Base-by-base conservation (phyloP, 768 basidiomycete genomes). In the Termitomyces sp. region DNA sequence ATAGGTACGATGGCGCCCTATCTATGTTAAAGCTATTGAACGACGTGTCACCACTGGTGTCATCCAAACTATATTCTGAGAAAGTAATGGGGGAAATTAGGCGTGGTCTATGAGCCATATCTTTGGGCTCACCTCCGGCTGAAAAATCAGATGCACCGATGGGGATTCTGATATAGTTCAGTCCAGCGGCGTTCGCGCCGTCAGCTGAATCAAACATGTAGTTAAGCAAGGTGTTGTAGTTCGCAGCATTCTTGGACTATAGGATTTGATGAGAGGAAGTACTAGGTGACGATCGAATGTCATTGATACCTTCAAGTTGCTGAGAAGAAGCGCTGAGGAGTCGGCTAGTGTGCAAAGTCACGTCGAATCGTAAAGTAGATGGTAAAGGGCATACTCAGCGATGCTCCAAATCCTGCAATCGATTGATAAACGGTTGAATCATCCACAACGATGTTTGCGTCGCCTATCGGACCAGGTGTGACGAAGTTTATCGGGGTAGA, bases 61-160 rank as follows among this genome's bases (percentile, higher is more conserved):
- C 87, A 64, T 88, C 88, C 62, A 85, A 81, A 55, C 82, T 90
- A 67, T 91, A 91, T 1, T 75, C 90, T 82, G 52, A 46, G 7
- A 2, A 12, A n/a, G 2, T 16, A 54, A 18, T 13, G 18, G 24
- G n/a, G 11, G 18, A 32, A 13, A 7, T 32, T 32, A 24, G 24
- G 39, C 18, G 11, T n/a, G 16, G 15, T 42, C 24, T 28, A 11
- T 13, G 11, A 51, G 15, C 9, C 46, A 16, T 36, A 24, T 33
- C 6, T 39, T 58, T 18, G 18, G 9, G 7, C 33, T 58, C 15
- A 88, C 89, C 64, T 3, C 66, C 76, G 3, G 81, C 74, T 12
- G 90, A 90, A 67, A 91, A 91, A 71, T 91, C 90, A 3, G 87
- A 82, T 4, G 90, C 87, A 15, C 90, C 90, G 15, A 92, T 78